Percentiles rank a stretch among this genome's conserved stretches.
phyloP scores from a whole-genome alignment of 2,329 filamentous ascomycete species.

The Colletotrichum filicis region DNA sequence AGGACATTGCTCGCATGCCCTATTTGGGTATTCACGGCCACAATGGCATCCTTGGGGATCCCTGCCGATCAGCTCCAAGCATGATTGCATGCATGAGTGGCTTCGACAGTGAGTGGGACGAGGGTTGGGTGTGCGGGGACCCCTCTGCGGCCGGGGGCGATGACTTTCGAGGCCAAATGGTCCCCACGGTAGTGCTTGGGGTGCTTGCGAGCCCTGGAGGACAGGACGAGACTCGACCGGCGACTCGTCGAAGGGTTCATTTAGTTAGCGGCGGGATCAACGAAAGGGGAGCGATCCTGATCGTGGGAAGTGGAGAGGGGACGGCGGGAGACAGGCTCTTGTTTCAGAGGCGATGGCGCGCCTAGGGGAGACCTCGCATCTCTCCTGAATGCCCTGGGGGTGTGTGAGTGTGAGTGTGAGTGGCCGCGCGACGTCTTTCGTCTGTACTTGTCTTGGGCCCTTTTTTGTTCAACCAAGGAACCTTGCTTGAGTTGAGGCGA shows the following conservation, averaged over 20 bases:
- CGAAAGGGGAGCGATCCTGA: conserved; percentile 25
- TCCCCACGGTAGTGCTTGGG: neutral
- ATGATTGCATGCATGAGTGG: conserved; percentile 35
- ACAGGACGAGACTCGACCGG: neutral
- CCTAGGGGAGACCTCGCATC: conserved; percentile 28
- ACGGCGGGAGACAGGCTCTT: conserved; percentile 29
- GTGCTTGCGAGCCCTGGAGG: neutral
- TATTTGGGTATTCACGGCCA: conserved; percentile 14
- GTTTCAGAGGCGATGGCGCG: conserved; percentile 31
- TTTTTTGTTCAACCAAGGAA: neutral
- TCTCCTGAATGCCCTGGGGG: neutral
- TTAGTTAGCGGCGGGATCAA: conserved; percentile 27
- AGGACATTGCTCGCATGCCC: conserved; percentile 14
- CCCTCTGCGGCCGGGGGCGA: conserved; percentile 4
- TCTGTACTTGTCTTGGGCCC: conserved; percentile 15
- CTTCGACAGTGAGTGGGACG: conserved; percentile 29
- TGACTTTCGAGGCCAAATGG: neutral
- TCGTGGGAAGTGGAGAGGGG: conserved; percentile 27
- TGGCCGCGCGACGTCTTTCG: conserved; percentile 29
- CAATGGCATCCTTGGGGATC: conserved; percentile 27
- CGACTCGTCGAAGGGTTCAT: conserved; percentile 10
- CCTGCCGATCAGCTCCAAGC: conserved; percentile 32
- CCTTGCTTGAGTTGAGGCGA: neutral
- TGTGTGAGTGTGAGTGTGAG: no score
- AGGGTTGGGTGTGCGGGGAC: conserved; percentile 16